Evolutionary conservation across 345 rosid species (phyloP).

Genomic region (Camelina neglecta): DNA sequence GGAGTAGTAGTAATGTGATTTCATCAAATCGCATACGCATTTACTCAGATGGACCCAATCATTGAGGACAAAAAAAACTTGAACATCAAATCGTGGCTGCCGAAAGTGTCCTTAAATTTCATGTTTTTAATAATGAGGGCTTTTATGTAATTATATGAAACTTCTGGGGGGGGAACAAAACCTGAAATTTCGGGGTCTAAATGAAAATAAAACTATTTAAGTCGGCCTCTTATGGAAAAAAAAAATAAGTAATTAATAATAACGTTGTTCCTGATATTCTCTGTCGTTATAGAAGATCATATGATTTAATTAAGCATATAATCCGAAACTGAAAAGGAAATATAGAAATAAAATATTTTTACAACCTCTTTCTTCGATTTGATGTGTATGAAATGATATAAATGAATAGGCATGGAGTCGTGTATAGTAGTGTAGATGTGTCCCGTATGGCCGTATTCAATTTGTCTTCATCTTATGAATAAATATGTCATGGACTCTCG

Average conservation of each 20-base stretch:
- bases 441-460: no score
- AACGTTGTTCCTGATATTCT: not conserved
- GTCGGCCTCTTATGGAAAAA: not conserved
- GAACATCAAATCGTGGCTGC: conserved; percentile 16
- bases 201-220: not conserved
- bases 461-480: no score
- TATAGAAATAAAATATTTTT: no score
- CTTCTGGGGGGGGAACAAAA: not conserved
- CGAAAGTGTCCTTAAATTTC: not conserved
- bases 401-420: no score
- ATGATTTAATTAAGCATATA: no score
- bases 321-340: no score
- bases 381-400: no score
- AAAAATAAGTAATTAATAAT: not conserved
- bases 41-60: conserved; percentile 29
- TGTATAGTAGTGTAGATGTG: no score
- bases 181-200: not conserved
- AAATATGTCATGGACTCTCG: no score
- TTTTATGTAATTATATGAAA: conserved; percentile 5
- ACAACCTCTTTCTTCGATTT: no score
- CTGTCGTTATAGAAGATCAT: no score
- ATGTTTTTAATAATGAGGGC: not conserved
- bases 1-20: not conserved
- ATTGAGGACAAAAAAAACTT: conserved; percentile 1
- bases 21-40: conserved; percentile 14